phyloP scores from a whole-genome alignment of 192 early-diverging fungal genomes.

The Thamnidium elegans region DNA sequence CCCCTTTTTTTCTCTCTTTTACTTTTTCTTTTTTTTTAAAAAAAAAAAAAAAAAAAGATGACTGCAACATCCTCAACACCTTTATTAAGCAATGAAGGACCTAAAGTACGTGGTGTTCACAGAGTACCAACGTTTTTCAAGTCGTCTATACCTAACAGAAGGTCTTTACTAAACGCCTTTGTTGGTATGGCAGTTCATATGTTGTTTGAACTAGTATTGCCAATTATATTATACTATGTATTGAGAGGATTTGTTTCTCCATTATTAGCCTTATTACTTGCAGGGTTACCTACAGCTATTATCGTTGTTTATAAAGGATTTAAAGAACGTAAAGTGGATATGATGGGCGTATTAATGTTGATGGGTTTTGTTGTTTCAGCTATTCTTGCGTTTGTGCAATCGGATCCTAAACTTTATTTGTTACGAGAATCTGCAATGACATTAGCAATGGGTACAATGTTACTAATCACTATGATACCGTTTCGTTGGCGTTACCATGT shows the following conservation, averaged over 20 bases:
- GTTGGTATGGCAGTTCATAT: constrained; percentile 24
- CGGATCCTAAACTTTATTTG: constrained; percentile 40
- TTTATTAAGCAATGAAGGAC: background rate
- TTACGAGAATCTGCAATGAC: constrained; percentile 47
- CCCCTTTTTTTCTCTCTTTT: background rate
- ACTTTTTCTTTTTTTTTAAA: background rate
- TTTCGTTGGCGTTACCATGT: constrained; percentile 29
- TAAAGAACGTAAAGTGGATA: constrained; percentile 28
- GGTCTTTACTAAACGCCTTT: constrained; percentile 28
- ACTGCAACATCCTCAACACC: constrained; percentile 16
- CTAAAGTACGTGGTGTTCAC: constrained; percentile 11
- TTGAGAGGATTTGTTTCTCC: constrained; percentile 29
- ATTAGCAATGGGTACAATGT: constrained; percentile 31
- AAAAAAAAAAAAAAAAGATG: background rate
- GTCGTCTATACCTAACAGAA: constrained; percentile 29
- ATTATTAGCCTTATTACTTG: constrained; percentile 34
- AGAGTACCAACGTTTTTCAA: constrained; percentile 32
- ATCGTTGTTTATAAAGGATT: constrained; percentile 29
- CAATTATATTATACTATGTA: constrained; percentile 32
- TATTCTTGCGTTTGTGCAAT: constrained; percentile 38
- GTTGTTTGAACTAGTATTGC: constrained; percentile 31
- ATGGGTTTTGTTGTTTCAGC: constrained; percentile 40
- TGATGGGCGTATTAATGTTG: constrained; percentile 36
- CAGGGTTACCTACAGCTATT: constrained; percentile 41
- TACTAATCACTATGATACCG: constrained; percentile 39